Evolutionary conservation across 2,329 filamentous ascomycete genomes (phyloP), one percentile per base, ranked within the genome.

Genomic region (Alternaria ethzedia): DNA sequence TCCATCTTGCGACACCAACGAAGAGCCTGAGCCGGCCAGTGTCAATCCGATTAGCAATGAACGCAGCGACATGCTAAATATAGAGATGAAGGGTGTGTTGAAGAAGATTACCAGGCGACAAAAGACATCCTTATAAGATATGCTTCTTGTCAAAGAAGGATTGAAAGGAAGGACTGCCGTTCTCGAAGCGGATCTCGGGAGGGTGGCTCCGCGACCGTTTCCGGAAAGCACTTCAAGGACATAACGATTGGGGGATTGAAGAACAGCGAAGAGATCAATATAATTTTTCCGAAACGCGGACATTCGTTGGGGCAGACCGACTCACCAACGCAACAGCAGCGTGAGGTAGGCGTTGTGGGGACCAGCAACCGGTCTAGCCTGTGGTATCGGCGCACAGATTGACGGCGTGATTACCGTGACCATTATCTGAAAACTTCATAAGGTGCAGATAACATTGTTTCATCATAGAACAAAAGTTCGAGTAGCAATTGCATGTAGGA

Each of bases 1-100:
- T 10, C 67, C 69, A 56, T 71, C 66, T 49, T 41, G 49, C 3
- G 65, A 67, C 4, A 67, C 46, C 26, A 65, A 32, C 9, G 59
- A 57, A 21, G 54, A 44, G 49, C 58, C 25, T 4, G 54, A 13
- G 20, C 44, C 20, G 21, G 56, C 20, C 15, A 66, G 32, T 20
- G 44, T 20, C 25, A 62, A 36, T 28, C 21, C 50, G 5, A 59
- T 26, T 21, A 55, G 4, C 15, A 56, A 8, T 11, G 54, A 57
- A 23, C 49, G 46, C n/a, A 21, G 44, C 25, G 28, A 26, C 64
- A 64, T 64, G 15, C 9, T 9, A 4, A 50, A 21, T 7, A 13
- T 21, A 41, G 32, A 36, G 36, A 41, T 17, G 9, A 41, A 10
- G 36, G 36, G n/a, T 41, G 3, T 17, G 4, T 41, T 41, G 9